These are phyloP conservation scores for Tanacetum coccineum DNA, from an alignment of 129 eudicot genomes.

Conservation along the genomic window DNA sequence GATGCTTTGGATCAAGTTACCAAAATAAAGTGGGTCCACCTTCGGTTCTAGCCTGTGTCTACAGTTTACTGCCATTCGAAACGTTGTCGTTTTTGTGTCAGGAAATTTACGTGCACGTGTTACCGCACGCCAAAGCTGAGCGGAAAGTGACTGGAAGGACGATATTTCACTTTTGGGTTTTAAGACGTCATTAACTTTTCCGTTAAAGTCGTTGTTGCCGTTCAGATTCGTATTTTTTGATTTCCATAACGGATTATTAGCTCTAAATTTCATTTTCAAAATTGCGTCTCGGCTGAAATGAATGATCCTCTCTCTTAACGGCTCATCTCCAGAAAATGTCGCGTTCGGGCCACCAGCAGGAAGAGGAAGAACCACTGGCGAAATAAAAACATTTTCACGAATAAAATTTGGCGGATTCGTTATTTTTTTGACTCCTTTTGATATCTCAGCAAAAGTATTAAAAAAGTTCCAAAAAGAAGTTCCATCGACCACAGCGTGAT, in stretches of 20 bases:
- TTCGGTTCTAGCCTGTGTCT: constrained; percentile 66
- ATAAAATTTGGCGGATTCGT: constrained; percentile 45
- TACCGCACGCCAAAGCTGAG: constrained; percentile 73
- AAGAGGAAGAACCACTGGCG: constrained; percentile 53
- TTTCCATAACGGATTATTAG: constrained; percentile 43
- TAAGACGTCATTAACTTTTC: constrained; percentile 26
- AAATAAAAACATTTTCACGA: constrained; percentile 56
- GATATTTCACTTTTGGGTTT: constrained; percentile 53
- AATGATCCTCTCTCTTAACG: constrained; percentile 59
- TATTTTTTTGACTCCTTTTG: constrained; percentile 40
- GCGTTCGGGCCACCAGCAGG: constrained; percentile 69
- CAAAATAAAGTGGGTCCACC: constrained; percentile 60
- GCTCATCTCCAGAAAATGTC: constrained; percentile 76
- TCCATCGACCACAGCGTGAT: constrained; percentile 84
- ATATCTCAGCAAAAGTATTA: constrained; percentile 69
- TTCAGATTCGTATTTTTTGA: constrained; percentile 26
- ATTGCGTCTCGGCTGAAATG: constrained; percentile 75
- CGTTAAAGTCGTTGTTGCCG: constrained; percentile 34
- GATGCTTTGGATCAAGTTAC: constrained; percentile 83
- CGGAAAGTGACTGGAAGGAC: constrained; percentile 68
- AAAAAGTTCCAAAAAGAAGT: constrained; percentile 90
- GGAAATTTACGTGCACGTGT: constrained; percentile 61
- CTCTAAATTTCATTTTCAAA: constrained; percentile 55
- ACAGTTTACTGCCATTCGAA: constrained; percentile 87
- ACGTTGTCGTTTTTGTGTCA: constrained; percentile 53